These are phyloP conservation scores for Globisporangium nodosum DNA, from an alignment of 352 stramenopile genomes.

Conservation along the genomic window DNA sequence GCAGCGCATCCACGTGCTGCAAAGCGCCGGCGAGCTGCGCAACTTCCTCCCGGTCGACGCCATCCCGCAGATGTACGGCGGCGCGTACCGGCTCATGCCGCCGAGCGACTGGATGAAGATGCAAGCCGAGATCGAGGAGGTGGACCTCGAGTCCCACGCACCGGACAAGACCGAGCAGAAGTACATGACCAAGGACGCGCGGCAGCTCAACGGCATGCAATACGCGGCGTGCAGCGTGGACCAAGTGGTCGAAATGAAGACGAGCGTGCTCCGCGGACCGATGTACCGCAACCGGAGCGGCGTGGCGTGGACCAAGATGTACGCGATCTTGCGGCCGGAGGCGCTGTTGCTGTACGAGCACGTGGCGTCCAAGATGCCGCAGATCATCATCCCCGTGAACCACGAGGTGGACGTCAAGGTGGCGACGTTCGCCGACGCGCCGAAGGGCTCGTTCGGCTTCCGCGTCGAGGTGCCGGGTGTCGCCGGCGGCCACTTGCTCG, in stretches of 20 bases:
- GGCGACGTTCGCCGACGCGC: conserved; percentile 43
- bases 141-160: conserved; percentile 41
- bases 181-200: conserved; percentile 50
- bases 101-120: conserved; percentile 53
- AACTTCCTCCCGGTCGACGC: conserved; percentile 35
- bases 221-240: conserved; percentile 68
- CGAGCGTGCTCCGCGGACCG: conserved; percentile 58
- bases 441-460: conserved; percentile 51
- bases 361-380: conserved; percentile 41
- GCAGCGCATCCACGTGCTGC: conserved; percentile 47
- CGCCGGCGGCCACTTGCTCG: conserved; percentile 52
- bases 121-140: conserved; percentile 67
- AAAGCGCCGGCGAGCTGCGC: conserved; percentile 33
- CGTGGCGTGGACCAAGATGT: conserved; percentile 61
- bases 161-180: conserved; percentile 30
- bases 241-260: conserved; percentile 59
- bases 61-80: conserved; percentile 62
- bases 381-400: conserved; percentile 78
- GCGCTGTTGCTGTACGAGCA: conserved; percentile 68
- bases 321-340: conserved; percentile 60
- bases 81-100: conserved; percentile 45
- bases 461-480: conserved; percentile 56
- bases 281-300: conserved; percentile 70
- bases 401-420: conserved; percentile 39
- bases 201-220: conserved; percentile 73